phyloP scores from a whole-genome alignment of 2,329 filamentous ascomycete species.

The Nemania sp. region DNA sequence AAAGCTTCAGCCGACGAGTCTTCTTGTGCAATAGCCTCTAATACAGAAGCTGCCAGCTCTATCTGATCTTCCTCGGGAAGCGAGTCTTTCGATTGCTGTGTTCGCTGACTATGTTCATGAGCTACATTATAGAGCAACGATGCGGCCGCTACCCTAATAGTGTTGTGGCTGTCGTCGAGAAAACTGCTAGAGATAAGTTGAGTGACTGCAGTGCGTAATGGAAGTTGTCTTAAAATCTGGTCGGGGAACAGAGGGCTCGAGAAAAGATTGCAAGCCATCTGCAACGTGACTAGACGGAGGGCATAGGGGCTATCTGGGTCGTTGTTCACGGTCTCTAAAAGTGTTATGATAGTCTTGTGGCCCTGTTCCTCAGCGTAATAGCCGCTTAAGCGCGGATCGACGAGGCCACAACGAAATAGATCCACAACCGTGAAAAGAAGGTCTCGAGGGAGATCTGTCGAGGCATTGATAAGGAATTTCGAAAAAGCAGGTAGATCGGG shows the following conservation, averaged over 20 bases:
- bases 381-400: conserved; percentile 77
- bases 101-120: conserved; percentile 67
- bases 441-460: conserved; percentile 61
- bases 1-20: conserved; percentile 69
- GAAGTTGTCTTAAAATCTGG: conserved; percentile 57
- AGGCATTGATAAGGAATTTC: conserved; percentile 59
- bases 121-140: conserved; percentile 84
- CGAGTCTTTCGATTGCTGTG: conserved; percentile 60
- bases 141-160: conserved; percentile 78
- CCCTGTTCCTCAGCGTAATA: conserved; percentile 78
- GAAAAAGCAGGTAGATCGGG: conserved; percentile 71
- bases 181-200: conserved; percentile 76
- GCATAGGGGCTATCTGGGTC: conserved; percentile 71
- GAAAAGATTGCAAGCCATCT: conserved; percentile 85
- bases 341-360: conserved; percentile 63
- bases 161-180: conserved; percentile 73
- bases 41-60: conserved; percentile 76
- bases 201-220: conserved; percentile 62
- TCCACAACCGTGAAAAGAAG: conserved; percentile 83
- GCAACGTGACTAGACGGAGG: conserved; percentile 79
- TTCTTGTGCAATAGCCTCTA: conserved; percentile 71
- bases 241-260: conserved; percentile 71
- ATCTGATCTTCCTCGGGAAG: conserved; percentile 74
- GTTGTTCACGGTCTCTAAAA: conserved; percentile 63
- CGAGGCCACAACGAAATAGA: conserved; percentile 75